A percentile compares a stretch with the other conserved stretches of the same genome.
Conservation (phyloP, 257 asterid species). For the Jasminum sambac region DNA sequence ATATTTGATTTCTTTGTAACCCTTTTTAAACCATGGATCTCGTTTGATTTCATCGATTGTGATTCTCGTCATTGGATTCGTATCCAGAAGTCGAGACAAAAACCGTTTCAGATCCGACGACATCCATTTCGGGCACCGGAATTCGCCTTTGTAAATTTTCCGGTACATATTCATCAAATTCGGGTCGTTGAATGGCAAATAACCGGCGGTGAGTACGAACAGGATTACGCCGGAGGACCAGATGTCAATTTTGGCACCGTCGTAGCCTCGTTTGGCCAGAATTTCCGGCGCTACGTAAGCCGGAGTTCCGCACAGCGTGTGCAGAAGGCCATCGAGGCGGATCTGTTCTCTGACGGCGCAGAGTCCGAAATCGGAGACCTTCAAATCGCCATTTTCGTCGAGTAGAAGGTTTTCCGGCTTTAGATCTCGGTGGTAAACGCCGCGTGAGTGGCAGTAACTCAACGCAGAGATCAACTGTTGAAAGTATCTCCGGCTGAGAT, state of each 20-base stretch:
- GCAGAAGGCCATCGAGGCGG: conserved; percentile 61
- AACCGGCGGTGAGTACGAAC: conserved; percentile 63
- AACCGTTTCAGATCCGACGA: conserved; percentile 75
- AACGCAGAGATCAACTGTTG: conserved; percentile 87
- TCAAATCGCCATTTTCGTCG: conserved; percentile 78
- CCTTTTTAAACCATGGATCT: conserved; percentile 79
- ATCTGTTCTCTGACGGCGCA: conserved; percentile 68
- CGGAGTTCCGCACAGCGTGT: conserved; percentile 95
- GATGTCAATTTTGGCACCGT: conserved; percentile 74
- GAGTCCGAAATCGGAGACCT: conserved; percentile 86
- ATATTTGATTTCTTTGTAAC: conserved; percentile 36
- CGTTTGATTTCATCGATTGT: conserved; percentile 66
- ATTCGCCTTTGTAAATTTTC: conserved; percentile 82
- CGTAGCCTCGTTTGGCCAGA: conserved; percentile 72
- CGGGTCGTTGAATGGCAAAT: conserved; percentile 69
- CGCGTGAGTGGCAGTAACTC: conserved; percentile 68
- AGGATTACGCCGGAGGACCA: conserved; percentile 84
- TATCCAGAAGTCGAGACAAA: conserved; percentile 60
- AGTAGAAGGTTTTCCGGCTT: conserved; percentile 85
- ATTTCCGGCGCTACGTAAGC: conserved; percentile 98
- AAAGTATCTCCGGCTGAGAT: conserved; percentile 59
- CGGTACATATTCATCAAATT: conserved; percentile 61
- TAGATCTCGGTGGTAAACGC: conserved; percentile 82
- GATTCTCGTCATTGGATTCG: conserved; percentile 67
- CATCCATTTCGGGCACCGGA: conserved; percentile 82